Conservation (phyloP, 1,284 basidiomycete genomes). For the Ceratobasidium sp. region DNA sequence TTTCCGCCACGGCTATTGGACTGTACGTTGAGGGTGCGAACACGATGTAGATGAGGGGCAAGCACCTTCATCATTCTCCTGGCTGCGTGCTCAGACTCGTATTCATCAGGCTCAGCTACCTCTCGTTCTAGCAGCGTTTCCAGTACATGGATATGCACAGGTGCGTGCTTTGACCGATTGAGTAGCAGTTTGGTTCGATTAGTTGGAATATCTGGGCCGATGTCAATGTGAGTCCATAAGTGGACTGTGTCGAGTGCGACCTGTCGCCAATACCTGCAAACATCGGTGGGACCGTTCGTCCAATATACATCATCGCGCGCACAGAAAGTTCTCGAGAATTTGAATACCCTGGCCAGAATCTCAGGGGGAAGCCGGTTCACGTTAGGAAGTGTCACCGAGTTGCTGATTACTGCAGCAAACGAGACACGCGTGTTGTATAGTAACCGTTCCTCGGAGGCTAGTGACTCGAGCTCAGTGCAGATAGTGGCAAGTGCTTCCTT, state of each 20-base stretch:
- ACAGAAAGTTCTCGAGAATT: neutral
- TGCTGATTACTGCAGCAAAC: too few relatives aligned
- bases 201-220: neutral
- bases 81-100: neutral
- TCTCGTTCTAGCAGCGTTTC: neutral
- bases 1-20: too few relatives aligned
- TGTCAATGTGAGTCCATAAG: conserved; percentile 13
- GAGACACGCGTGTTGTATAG: too few relatives aligned
- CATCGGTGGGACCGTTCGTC: neutral
- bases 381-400: too few relatives aligned
- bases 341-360: neutral
- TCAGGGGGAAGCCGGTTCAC: conserved; percentile 10
- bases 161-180: neutral
- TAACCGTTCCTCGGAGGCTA: too few relatives aligned
- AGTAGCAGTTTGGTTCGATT: neutral
- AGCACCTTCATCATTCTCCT: neutral
- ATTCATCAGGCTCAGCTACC: neutral
- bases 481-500: too few relatives aligned
- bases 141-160: neutral
- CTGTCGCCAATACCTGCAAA: neutral
- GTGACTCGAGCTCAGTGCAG: too few relatives aligned
- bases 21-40: too few relatives aligned
- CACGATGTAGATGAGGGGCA: too few relatives aligned
- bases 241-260: neutral
- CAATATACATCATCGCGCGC: neutral